Evolutionary conservation across 768 basidiomycete species (phyloP).

Genomic region (Trametes cinnabarina): DNA sequence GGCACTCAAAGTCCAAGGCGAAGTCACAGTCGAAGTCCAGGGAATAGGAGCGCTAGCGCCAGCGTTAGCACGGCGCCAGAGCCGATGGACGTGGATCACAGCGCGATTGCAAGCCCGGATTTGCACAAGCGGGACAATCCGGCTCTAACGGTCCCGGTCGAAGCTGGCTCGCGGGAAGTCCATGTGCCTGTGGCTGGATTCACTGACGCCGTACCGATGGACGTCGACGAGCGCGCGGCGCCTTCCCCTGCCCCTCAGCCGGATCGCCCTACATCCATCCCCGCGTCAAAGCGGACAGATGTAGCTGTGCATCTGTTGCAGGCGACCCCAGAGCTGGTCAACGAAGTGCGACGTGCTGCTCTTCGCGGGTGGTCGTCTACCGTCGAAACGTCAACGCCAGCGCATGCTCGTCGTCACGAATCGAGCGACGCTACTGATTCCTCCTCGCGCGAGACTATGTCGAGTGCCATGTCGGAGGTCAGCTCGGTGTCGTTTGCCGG

Average conservation of each 20-base stretch:
- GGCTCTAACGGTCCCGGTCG: constrained; percentile 21
- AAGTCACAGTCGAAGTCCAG: background rate
- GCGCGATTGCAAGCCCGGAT: constrained; percentile 7
- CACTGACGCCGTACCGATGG: constrained; percentile 28
- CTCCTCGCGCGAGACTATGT: background rate
- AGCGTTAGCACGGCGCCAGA: constrained; percentile 11
- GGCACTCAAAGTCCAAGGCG: constrained; percentile 24
- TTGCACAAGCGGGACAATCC: background rate
- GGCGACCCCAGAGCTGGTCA: constrained; percentile 23
- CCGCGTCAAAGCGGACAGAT: background rate
- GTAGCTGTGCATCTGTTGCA: constrained; percentile 6
- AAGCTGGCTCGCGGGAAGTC: constrained; percentile 17
- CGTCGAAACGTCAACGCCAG: background rate
- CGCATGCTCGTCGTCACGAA: background rate
- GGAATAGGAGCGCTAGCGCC: constrained; percentile 19
- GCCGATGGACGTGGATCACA: constrained; percentile 21
- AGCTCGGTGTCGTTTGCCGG: constrained; percentile 16
- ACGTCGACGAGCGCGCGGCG: constrained; percentile 23
- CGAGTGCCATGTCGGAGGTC: constrained; percentile 7
- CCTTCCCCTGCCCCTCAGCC: background rate
- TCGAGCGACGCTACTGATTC: background rate
- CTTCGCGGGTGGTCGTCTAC: constrained; percentile 10
- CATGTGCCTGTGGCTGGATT: constrained; percentile 26
- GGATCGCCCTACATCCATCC: background rate
- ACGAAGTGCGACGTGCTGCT: constrained; percentile 22